Evolutionary conservation across 495 filamentous ascomycete genomes (phyloP), one percentile per base, ranked within the genome.

Genomic region (Aspergillus bridgeri): DNA sequence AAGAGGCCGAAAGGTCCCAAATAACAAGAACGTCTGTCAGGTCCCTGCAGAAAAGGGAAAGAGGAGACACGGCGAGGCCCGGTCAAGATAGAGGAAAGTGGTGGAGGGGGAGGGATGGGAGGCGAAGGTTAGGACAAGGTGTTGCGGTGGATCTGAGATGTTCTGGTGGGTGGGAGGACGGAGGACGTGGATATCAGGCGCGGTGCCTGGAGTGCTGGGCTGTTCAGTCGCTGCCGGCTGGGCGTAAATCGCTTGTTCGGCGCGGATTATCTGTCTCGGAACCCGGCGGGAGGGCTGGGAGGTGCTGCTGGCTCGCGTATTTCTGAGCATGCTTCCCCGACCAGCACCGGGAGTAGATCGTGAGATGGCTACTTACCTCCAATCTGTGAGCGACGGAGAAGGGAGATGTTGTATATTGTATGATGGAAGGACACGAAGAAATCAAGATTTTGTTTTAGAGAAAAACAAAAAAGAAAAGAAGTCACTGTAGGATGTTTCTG

Each of bases 171-270:
- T 33, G 27, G 48, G 56, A 60, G 57, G 63, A 58, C 57, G 48
- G 56, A 60, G 57, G 63, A 58, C 57, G 60, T 62, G 60, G 63
- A 62, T 62, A 62, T 65, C 60, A 65, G 60, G 60, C 63, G 60
- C 63, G 57, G 63, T 65, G 63, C 63, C 60, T 65, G 63, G 59
- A 64, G 61, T 46, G 62, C 56, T 62, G 63, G 56, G 66, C 63
- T 60, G 56, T 53, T 64, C 63, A 62, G 57, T 60, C 60, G 54
- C 59, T 69, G 55, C 62, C 58, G 55, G 62, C 66, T 68, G 69
- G 65, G 65, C 67, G 66, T 64, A 66, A 71, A 67, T 77, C 74
- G 74, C 74, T 77, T 77, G 74, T 69, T 74, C 74, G 74, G 72
- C 68, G 25, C 74, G 74, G 74, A 77, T 73, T 60, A 77, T 69